Conservation (phyloP, 208 protist genomes). For the Strigomonas culicis region DNA sequence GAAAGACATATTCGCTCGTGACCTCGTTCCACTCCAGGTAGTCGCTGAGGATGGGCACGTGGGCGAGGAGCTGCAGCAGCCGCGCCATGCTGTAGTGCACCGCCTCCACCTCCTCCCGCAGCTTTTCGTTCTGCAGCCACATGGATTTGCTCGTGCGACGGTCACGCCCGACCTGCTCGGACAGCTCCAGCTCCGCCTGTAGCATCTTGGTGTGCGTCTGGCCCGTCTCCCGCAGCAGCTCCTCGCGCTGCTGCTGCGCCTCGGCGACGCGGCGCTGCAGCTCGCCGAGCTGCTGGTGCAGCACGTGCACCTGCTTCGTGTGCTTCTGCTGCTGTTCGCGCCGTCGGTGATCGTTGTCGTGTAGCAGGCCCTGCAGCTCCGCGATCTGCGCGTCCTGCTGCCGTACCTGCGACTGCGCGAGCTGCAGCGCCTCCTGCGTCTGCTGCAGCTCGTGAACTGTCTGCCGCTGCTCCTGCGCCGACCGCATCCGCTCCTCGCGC, state of each 20-base stretch:
- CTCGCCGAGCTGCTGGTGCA: conserved; percentile 23
- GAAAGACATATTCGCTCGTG: conserved; percentile 59
- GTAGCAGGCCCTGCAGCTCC: conserved; percentile 25
- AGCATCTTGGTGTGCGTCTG: conserved; percentile 13
- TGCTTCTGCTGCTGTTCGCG: conserved; percentile 19
- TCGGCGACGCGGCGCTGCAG: conserved; percentile 18
- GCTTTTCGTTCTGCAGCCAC: conserved; percentile 21
- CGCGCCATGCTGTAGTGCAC: conserved; percentile 67
- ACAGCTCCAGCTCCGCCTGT: conserved; percentile 1
- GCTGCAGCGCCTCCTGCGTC: neutral
- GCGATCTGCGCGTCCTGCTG: conserved; percentile 14
- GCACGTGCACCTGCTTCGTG: conserved; percentile 23
- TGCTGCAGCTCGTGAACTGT: neutral
- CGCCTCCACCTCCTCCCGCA: conserved; percentile 54
- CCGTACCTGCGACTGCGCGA: neutral
- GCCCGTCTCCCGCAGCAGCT: neutral
- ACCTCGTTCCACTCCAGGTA: conserved; percentile 60
- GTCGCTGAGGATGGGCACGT: conserved; percentile 61
- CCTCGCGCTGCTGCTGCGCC: conserved; percentile 4
- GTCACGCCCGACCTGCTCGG: conserved; percentile 2
- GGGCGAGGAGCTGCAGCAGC: conserved; percentile 61
- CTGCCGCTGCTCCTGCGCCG: neutral
- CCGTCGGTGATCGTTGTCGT: conserved; percentile 17
- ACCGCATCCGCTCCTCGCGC: conserved; percentile 1
- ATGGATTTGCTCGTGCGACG: conserved; percentile 13